phyloP scores from a whole-genome alignment of 306 rosid genomes.

The Quercus engelmannii region DNA sequence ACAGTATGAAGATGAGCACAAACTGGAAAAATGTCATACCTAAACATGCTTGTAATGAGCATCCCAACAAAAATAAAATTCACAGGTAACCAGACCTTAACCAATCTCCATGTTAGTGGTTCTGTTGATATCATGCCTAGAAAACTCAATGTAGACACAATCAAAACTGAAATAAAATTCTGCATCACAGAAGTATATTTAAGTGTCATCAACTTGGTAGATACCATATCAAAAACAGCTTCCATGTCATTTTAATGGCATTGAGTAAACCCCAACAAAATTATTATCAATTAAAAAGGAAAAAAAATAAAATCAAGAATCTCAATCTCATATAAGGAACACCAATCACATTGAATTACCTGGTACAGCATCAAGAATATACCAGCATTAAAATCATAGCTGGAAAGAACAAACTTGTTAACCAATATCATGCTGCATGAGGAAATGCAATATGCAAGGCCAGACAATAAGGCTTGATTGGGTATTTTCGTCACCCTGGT shows the following conservation, averaged over 20 bases:
- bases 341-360: constrained; percentile 39
- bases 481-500: constrained; percentile 41
- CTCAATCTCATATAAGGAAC: background rate
- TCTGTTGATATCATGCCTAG: constrained; percentile 84
- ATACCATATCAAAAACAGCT: background rate
- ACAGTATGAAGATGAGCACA: background rate
- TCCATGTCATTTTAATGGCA: constrained; percentile 10
- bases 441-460: constrained; percentile 84
- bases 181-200: constrained; percentile 38
- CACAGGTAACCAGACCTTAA: constrained; percentile 94
- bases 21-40: constrained; percentile 49
- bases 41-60: constrained; percentile 98
- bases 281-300: background rate
- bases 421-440: constrained; percentile 93
- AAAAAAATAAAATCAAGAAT: background rate
- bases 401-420: constrained; percentile 90
- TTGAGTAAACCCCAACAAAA: background rate
- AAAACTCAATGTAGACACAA: constrained; percentile 65
- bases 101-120: constrained; percentile 86
- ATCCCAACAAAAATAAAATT: constrained; percentile 90
- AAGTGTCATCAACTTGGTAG: constrained; percentile 15
- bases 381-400: constrained; percentile 87
- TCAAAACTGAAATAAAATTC: constrained; percentile 79
- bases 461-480: constrained; percentile 89
- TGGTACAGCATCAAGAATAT: constrained; percentile 90